Evolutionary conservation across 208 protist species (phyloP), one percentile per base, ranked within the genome.

Genomic region (Naegleria fowleri): DNA sequence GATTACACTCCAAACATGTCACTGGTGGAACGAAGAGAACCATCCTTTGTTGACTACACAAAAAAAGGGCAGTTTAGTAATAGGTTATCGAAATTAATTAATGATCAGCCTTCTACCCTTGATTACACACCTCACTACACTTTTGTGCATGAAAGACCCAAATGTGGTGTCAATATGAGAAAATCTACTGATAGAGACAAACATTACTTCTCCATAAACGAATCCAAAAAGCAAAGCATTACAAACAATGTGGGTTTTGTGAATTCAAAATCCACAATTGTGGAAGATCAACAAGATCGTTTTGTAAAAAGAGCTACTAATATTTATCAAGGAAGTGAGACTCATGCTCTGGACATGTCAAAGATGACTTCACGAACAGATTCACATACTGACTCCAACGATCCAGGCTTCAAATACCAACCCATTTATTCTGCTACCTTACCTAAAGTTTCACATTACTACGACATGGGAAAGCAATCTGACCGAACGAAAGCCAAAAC

Each of bases 231-330:
- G 9, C 67, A 36, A 79, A 11, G n/a, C 3, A 48, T 48, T 9
- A 79, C 67, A 36, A 79, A 25, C 0, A 33, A 25, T 13, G 29
- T 79, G n/a, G 67, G 6, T 36, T 79, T 36, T 79, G 29, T 29
- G 5, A 36, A 19, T 9, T 2, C 67, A 36, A 29, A 29, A 36
- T 79, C 67, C 2, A 0, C 67, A 25, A 13, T 79, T 36, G 25
- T 79, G 9, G 67, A 79, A 6, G 67, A 79, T 2, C 67, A 0
- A 36, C 29, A 79, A 79, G 36, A 79, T 29, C 19, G n/a, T 11
- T 79, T 79, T 79, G 67, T 79, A 13, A 79, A 79, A 79, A 79
- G 67, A 79, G 19, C 67, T 36, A 79, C 67, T 36, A 79, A 79
- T 36, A 79, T 79, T 79, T 79, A 36, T 36, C 16, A 36, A 36